Base-by-base conservation (phyloP, 1,139 yeast genomes). In the Hanseniaspora gamundiae region DNA sequence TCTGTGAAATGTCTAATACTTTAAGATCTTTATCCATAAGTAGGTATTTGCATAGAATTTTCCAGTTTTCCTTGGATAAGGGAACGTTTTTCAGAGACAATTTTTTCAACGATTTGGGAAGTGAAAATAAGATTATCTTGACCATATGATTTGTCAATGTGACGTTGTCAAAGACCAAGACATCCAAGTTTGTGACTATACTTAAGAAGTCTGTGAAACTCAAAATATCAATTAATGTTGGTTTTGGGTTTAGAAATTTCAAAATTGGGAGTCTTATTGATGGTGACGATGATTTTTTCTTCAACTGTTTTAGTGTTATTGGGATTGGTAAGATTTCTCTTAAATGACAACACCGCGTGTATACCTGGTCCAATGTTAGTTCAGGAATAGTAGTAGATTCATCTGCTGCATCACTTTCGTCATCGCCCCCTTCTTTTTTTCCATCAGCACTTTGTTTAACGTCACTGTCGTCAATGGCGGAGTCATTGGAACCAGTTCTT, bases 151-250 rank as follows among this genome's bases (percentile, higher is more conserved):
- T 76, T 5, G 85, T 74, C 66, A 88, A 69, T 4, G 80, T 68
- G 28, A 85, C 94, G 55, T 86, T 84, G 62, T 88, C 96, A 55
- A 88, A 81, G 9, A 82, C 76, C 4, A 88, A 71, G 2, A 83
- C 78, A 47, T 78, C 76, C 33, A 88, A 79, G 10, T 41, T 41
- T 1, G 95, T 94, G 0, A 85, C 83, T 38, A 86, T 80, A 1
- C 94, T 75, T 45, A 88, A 68, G 56, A 88, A 88, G 60, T 88
- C 97, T 49, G 88, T 74, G 59, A 88, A 86, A 3, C 96, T 84
- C 46, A 86, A 70, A 8, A 87, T 76, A 64, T 88, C 97, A 53
- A 88, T 85, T 51, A 87, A 65, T 0, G 97, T 87, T 2, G 97
- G 97, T 50, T 80, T 78, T 8, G 96, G 95, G 60, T 88, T 88